Evolutionary conservation across 139 green algal species (phyloP).

Genomic region (Chlorella sp.): DNA sequence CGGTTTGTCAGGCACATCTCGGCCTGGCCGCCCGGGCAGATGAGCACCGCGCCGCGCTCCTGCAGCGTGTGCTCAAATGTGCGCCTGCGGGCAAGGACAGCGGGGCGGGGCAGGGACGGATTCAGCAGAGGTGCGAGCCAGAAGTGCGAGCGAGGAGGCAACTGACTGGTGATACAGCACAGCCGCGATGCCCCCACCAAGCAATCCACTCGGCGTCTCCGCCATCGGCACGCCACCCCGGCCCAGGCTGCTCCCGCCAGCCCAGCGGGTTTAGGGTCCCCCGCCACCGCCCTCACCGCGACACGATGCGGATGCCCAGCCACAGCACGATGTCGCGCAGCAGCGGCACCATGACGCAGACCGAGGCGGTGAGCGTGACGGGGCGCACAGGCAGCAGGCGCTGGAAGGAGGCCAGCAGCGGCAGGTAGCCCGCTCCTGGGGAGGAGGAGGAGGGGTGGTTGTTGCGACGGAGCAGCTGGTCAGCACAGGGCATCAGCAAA

Average conservation of each 20-base stretch:
- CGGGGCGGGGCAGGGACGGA: too few species aligned
- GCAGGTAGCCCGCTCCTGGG: slow-evolving; percentile 69
- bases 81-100: background rate
- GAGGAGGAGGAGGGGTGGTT: too few species aligned
- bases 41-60: slow-evolving; percentile 70
- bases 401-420: slow-evolving; percentile 64
- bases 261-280: too few species aligned
- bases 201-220: too few species aligned
- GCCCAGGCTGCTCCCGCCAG: too few species aligned
- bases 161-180: too few species aligned
- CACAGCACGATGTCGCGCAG: slow-evolving; percentile 40
- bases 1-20: slow-evolving; percentile 39
- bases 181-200: too few species aligned
- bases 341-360: slow-evolving; percentile 59
- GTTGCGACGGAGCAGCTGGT: background rate
- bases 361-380: slow-evolving; percentile 60
- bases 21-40: slow-evolving; percentile 84
- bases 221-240: too few species aligned
- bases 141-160: too few species aligned
- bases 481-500: too few species aligned
- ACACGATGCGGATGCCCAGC: slow-evolving; percentile 54
- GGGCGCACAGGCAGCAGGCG: slow-evolving; percentile 53
- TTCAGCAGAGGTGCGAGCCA: too few species aligned
- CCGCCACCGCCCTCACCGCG: too few species aligned
- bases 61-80: slow-evolving; percentile 72